Evolutionary conservation across 2,329 filamentous ascomycete species (phyloP).

Genomic region (Penicillium sp.): DNA sequence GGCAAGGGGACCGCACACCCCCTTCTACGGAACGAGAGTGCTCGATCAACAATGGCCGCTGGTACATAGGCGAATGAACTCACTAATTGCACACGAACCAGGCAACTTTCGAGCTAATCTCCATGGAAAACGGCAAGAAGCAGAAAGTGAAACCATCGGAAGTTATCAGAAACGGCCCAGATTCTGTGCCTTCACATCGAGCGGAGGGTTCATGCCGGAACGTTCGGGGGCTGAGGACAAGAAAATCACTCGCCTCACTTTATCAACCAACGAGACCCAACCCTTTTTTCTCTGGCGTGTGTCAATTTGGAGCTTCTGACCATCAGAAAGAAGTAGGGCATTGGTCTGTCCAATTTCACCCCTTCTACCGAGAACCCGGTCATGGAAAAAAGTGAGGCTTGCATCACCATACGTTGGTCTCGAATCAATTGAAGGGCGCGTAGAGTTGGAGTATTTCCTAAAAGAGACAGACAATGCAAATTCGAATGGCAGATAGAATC

Average conservation of each 20-base stretch:
- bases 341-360: background rate
- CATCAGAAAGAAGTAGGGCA: background rate
- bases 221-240: conserved; percentile 13
- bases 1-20: conserved; percentile 7
- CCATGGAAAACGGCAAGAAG: conserved; percentile 2
- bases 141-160: background rate
- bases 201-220: conserved; percentile 18
- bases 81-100: background rate
- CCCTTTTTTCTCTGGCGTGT: conserved; percentile 19
- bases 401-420: conserved; percentile 9
- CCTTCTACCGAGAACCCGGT: conserved; percentile 3
- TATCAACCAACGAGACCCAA: conserved; percentile 31
- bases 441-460: background rate
- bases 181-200: background rate
- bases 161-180: background rate
- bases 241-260: conserved; percentile 35
- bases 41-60: conserved; percentile 9
- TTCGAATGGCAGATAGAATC: background rate
- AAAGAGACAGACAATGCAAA: background rate
- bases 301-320: conserved; percentile 6
- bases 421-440: conserved; percentile 11
- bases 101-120: conserved; percentile 2
- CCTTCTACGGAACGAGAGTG: background rate
- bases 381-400: conserved; percentile 25
- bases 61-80: conserved; percentile 10